Evolutionary conservation across 176 grass and related monocot species (phyloP), one percentile per base, ranked within the genome.

Genomic region (Oropetium thomaeum): DNA sequence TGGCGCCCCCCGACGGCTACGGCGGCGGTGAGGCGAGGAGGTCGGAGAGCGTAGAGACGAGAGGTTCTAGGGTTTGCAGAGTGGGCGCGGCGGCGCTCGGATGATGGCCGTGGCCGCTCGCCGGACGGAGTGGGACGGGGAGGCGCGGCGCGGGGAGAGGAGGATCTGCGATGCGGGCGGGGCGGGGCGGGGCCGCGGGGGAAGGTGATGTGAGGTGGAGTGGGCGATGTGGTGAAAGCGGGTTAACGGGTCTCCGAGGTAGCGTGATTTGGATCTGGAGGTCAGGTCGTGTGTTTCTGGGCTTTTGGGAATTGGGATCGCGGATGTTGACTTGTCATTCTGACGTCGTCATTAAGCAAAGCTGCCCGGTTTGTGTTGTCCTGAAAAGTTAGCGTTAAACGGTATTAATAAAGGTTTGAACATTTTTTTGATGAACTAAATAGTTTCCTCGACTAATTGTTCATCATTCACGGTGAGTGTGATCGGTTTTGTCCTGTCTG

Each of bases 211-310:
- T 34, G 57, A 45, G 72, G 55, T 12, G 73, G 37, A 55, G 78
- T 20, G 55, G 51, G 29, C 20, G 39, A 29, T 11, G 51, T 23
- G 32, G 42, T 29, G 5, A 2, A 58, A 59, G 19, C 64, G 81
- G 73, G 65, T 25, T 66, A 78, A 78, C 61, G 74, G 79, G 73
- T 61, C 22, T 22, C 64, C 20, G 25, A 69, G 52, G 62, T 20
- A 22, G 60, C 15, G 43, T 75, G 70, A 35, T 42, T 79, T 86
- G 77, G 84, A 86, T 81, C 62, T 74, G 70, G 54, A 55, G 73
- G 67, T n/a, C n/a, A 83, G 67, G 68, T 1, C 41, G 57, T 48
- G 58, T 49, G 9, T 63, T 63, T 47, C 60, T 48, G 44, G 20
- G 42, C 59, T 49, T 77, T 77, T 65, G 9, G 42, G 59, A 43